Evolutionary conservation across 352 stramenopile species (phyloP).

Genomic region (Pythium rishiriense): DNA sequence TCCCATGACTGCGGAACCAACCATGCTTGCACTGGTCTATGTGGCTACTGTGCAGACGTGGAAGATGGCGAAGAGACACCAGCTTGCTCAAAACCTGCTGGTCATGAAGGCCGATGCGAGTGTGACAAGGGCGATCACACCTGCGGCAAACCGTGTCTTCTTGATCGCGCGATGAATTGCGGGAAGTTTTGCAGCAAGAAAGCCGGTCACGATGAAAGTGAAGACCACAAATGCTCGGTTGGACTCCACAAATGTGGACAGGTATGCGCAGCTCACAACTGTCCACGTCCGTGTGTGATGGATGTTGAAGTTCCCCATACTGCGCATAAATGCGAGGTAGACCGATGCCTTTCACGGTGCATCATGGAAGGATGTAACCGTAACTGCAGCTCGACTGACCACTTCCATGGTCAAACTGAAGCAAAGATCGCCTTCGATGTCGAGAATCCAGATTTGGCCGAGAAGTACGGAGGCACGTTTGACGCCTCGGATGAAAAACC

Average conservation of each 20-base stretch:
- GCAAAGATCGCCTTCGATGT: slow-evolving; percentile 45
- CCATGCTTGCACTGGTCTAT: slow-evolving; percentile 47
- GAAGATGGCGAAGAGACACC: slow-evolving; percentile 32
- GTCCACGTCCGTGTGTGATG: slow-evolving; percentile 45
- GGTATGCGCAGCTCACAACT: slow-evolving; percentile 45
- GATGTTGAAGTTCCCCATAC: slow-evolving; percentile 52
- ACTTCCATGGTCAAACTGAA: slow-evolving; percentile 70
- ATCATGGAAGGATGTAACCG: slow-evolving; percentile 64
- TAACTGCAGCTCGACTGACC: slow-evolving; percentile 46
- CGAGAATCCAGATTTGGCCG: slow-evolving; percentile 35
- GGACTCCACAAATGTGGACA: slow-evolving; percentile 56
- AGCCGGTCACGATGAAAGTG: slow-evolving; percentile 36
- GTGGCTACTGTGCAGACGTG: slow-evolving; percentile 47
- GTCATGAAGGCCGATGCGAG: slow-evolving; percentile 69
- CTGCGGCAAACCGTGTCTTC: slow-evolving; percentile 49
- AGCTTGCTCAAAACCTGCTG: slow-evolving; percentile 49
- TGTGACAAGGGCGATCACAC: slow-evolving; percentile 66
- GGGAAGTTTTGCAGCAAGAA: slow-evolving; percentile 46
- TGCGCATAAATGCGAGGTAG: slow-evolving; percentile 63
- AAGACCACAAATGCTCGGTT: slow-evolving; percentile 59
- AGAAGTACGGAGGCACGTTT: slow-evolving; percentile 40
- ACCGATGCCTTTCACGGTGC: slow-evolving; percentile 59
- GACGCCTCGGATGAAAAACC: slow-evolving; percentile 34
- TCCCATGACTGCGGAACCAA: slow-evolving; percentile 54
- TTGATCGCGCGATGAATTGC: slow-evolving; percentile 47